These are phyloP conservation scores for Lepiota subincarnata DNA, from an alignment of 768 basidiomycete species.

Conservation along the genomic window DNA sequence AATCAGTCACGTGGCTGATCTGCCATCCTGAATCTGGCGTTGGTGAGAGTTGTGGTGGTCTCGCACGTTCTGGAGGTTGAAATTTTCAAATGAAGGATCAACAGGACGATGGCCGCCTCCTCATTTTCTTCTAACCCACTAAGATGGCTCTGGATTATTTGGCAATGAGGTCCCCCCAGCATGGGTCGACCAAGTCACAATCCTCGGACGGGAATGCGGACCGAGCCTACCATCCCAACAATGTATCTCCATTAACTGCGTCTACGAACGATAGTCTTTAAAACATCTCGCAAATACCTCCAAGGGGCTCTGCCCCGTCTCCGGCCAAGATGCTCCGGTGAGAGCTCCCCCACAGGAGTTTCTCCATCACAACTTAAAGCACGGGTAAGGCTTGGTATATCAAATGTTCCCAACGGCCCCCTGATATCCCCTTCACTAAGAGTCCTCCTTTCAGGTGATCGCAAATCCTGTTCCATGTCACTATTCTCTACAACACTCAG, in stretches of 20 bases:
- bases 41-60: background rate
- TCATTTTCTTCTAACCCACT: background rate
- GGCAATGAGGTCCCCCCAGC: no score
- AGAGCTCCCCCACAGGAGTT: background rate
- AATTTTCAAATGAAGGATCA: slow-evolving; percentile 10
- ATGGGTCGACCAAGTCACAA: no score
- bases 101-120: background rate
- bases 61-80: slow-evolving; percentile 7
- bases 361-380: background rate
- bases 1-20: background rate
- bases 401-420: slow-evolving; percentile 3
- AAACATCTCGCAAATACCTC: no score
- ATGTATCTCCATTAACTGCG: no score
- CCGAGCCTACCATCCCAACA: no score
- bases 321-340: no score
- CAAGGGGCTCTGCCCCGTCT: no score
- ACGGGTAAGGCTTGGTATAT: background rate
- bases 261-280: no score
- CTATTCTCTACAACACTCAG: slow-evolving; percentile 30
- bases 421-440: slow-evolving; percentile 48
- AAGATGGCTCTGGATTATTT: background rate
- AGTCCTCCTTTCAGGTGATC: slow-evolving; percentile 36
- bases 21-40: background rate
- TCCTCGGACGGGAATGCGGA: no score
- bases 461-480: slow-evolving; percentile 15